These are phyloP conservation scores for Starmerella asiatica DNA, from an alignment of 805 yeast genomes.

Conservation along the genomic window DNA sequence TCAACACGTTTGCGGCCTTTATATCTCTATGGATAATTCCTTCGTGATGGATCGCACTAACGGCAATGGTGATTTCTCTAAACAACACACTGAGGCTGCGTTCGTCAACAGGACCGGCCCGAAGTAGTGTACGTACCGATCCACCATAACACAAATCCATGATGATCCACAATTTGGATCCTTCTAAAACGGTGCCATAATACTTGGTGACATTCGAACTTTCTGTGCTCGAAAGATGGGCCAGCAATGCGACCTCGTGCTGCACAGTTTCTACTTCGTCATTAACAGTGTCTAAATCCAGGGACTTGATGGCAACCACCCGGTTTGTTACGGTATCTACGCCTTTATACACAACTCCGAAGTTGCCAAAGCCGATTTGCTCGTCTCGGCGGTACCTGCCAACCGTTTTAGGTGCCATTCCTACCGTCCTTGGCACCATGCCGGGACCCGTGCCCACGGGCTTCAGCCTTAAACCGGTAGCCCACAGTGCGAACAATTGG, in stretches of 20 bases:
- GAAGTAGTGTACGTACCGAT: constrained; percentile 66
- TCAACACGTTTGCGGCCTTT: constrained; percentile 88
- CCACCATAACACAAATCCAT: constrained; percentile 99
- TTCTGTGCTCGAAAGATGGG: constrained; percentile 51
- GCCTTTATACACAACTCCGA: constrained; percentile 93
- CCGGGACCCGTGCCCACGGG: not conserved
- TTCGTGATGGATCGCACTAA: constrained; percentile 67
- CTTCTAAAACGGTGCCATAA: constrained; percentile 74
- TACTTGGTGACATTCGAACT: constrained; percentile 90
- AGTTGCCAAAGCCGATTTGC: constrained; percentile 89
- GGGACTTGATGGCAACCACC: constrained; percentile 82
- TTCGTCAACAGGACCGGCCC: constrained; percentile 83
- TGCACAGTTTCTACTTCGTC: constrained; percentile 94
- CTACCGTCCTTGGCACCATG: not conserved
- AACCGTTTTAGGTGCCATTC: constrained; percentile 7
- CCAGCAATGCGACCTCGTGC: constrained; percentile 73
- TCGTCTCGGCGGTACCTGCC: constrained; percentile 65
- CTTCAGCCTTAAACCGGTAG: too few relatives aligned
- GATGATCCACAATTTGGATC: constrained; percentile 89
- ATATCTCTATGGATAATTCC: constrained; percentile 94
- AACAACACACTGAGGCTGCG: constrained; percentile 67
- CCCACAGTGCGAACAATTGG: not conserved
- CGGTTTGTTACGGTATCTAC: constrained; percentile 41
- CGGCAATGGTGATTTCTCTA: constrained; percentile 66
- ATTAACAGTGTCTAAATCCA: constrained; percentile 80